Percentiles rank a stretch among this genome's conserved stretches.
phyloP scores from a whole-genome alignment of 805 yeast genomes.

The Soucietia sequanensis region DNA sequence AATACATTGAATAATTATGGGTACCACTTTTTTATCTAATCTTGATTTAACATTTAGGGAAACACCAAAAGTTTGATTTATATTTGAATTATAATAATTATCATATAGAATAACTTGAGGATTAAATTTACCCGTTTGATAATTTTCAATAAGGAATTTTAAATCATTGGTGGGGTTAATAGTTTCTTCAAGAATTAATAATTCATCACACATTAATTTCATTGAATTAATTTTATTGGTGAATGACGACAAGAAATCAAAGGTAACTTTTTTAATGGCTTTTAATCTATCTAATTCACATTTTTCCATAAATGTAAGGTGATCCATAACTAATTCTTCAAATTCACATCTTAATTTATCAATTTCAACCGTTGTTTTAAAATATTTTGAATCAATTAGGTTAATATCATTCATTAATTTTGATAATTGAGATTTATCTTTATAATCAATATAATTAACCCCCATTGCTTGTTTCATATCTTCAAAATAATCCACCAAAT shows the following conservation, averaged over 20 bases:
- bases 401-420: slow-evolving; percentile 57
- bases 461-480: slow-evolving; percentile 47
- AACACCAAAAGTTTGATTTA: slow-evolving; percentile 75
- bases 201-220: slow-evolving; percentile 58
- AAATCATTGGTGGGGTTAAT: slow-evolving; percentile 71
- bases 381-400: slow-evolving; percentile 49
- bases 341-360: slow-evolving; percentile 70
- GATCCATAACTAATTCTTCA: slow-evolving; percentile 72
- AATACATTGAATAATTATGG: slow-evolving; percentile 60
- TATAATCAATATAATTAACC: slow-evolving; percentile 37
- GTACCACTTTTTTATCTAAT: slow-evolving; percentile 71
- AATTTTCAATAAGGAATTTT: slow-evolving; percentile 61
- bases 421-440: slow-evolving; percentile 51
- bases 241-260: slow-evolving; percentile 68
- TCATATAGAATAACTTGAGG: slow-evolving; percentile 76
- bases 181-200: slow-evolving; percentile 64
- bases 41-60: slow-evolving; percentile 70
- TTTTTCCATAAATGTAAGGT: slow-evolving; percentile 72
- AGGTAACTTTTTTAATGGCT: slow-evolving; percentile 72
- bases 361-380: slow-evolving; percentile 51
- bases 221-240: slow-evolving; percentile 58
- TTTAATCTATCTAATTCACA: slow-evolving; percentile 77
- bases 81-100: slow-evolving; percentile 70
- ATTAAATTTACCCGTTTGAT: slow-evolving; percentile 69
- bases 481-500: slow-evolving; percentile 34